Conservation (phyloP, 2,329 filamentous ascomycete species). For the Microcera coccophila region DNA sequence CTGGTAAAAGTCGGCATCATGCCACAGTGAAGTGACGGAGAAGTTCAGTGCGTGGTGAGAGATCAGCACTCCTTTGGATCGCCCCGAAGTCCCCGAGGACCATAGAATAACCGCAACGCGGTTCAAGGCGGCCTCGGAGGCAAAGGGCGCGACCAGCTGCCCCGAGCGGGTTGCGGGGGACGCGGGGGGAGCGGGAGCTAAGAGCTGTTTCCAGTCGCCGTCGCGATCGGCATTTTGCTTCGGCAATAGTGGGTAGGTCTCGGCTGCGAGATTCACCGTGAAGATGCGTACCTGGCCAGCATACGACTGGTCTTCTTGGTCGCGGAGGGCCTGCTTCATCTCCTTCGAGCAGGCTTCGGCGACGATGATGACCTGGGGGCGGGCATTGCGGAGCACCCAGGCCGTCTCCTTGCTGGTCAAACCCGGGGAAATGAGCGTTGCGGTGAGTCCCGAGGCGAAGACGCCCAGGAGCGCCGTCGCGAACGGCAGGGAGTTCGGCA, state of each 20-base stretch:
- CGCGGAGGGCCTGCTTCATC: constrained; percentile 33
- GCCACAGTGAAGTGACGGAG: constrained; percentile 47
- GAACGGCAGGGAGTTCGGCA: constrained; percentile 41
- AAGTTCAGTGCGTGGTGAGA: constrained; percentile 64
- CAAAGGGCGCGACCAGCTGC: constrained; percentile 24
- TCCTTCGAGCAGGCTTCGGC: constrained; percentile 28
- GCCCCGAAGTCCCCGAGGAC: constrained; percentile 63
- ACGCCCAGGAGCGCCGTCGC: constrained; percentile 34
- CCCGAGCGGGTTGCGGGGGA: constrained; percentile 41
- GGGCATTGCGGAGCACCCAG: constrained; percentile 41
- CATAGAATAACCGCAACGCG: constrained; percentile 53
- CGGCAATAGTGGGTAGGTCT: constrained; percentile 30
- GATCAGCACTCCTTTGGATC: constrained; percentile 71
- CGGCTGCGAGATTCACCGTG: constrained; percentile 41
- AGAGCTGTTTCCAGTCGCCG: constrained; percentile 59
- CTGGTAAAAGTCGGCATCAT: constrained; percentile 45
- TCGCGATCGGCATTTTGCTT: constrained; percentile 1
- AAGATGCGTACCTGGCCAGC: constrained; percentile 55
- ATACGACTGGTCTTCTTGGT: constrained; percentile 32
- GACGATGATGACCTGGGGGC: constrained; percentile 37
- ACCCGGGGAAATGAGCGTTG: constrained; percentile 38
- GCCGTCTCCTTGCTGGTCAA: constrained; percentile 38
- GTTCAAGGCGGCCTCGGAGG: constrained; percentile 36
- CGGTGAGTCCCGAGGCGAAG: constrained; percentile 39
- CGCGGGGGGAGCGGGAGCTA: constrained; percentile 38